Percentiles rank a stretch among this genome's conserved stretches.
phyloP scores from a whole-genome alignment of 2,329 filamentous ascomycete genomes.

The Pestalotiopsis sp. region DNA sequence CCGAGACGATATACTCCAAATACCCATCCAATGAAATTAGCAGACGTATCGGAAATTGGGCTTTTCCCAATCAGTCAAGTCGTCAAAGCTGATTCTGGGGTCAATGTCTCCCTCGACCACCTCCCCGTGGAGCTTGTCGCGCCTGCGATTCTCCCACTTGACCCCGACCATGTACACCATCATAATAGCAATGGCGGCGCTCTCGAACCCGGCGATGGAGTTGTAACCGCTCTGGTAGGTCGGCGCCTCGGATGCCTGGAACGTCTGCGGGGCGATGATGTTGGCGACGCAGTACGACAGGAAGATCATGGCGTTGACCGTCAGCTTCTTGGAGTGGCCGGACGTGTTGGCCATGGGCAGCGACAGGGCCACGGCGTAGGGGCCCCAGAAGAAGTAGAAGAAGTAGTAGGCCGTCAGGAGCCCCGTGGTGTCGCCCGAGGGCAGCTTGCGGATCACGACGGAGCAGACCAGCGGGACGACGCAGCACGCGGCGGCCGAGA shows the following conservation, averaged over 20 bases:
- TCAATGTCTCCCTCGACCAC: neutral
- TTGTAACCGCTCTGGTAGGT: neutral
- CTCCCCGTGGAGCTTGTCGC: neutral
- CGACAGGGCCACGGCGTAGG: neutral
- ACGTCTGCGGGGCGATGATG: slow-evolving; percentile 45
- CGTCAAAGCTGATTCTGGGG: neutral
- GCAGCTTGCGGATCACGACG: neutral
- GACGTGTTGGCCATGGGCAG: slow-evolving; percentile 36
- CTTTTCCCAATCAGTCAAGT: neutral
- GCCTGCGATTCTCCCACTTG: neutral
- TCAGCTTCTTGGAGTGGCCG: slow-evolving; percentile 39
- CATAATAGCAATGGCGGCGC: neutral
- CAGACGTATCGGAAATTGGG: neutral
- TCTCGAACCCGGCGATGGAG: neutral
- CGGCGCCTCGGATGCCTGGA: slow-evolving; percentile 36
- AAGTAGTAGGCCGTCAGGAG: slow-evolving; percentile 1
- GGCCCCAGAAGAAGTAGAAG: slow-evolving; percentile 3
- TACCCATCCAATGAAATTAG: neutral
- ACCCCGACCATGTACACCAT: neutral
- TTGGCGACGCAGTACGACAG: slow-evolving; percentile 43
- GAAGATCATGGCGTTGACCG: slow-evolving; percentile 34
- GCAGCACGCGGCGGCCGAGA: neutral
- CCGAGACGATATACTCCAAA: neutral
- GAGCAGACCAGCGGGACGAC: neutral
- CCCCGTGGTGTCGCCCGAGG: neutral